Conservation (phyloP, 169 alveolate genomes). For the Cryptosporidium meleagridis region DNA sequence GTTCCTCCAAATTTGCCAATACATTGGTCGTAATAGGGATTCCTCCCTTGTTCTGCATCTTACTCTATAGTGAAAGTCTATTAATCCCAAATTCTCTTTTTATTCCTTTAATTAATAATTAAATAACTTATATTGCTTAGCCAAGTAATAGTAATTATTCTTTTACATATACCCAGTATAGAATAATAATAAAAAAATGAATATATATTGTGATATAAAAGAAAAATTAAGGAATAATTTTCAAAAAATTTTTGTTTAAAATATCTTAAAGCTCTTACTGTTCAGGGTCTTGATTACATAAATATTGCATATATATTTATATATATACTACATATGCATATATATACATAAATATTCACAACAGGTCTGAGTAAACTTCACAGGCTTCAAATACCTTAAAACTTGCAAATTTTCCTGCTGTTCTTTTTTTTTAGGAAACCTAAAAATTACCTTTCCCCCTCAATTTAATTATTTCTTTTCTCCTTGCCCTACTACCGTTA, state of each 20-base stretch:
- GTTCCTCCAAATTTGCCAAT: conserved; percentile 81
- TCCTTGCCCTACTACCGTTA: conserved; percentile 3
- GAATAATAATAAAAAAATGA: neutral
- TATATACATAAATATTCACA: neutral
- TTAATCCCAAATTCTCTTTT: neutral
- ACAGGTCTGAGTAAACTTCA: neutral
- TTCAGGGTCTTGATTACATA: neutral
- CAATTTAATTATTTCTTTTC: neutral
- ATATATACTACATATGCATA: neutral
- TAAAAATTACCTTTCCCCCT: conserved; percentile 1
- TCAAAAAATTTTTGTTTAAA: neutral
- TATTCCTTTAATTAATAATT: conserved; percentile 2
- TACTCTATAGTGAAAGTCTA: conserved; percentile 7
- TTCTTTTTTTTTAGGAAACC: neutral
- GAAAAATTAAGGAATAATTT: neutral
- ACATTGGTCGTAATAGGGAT: conserved; percentile 78
- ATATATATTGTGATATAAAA: neutral
- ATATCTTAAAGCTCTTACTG: neutral
- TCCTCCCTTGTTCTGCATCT: conserved; percentile 76
- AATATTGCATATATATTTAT: neutral
- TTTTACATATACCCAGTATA: neutral
- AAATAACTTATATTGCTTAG: neutral
- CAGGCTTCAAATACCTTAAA: conserved; percentile 6
- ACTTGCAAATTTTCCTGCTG: neutral
- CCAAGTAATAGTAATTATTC: neutral